Base-by-base conservation (phyloP, 495 filamentous ascomycete species). In the Hypoxylon fuscum region DNA sequence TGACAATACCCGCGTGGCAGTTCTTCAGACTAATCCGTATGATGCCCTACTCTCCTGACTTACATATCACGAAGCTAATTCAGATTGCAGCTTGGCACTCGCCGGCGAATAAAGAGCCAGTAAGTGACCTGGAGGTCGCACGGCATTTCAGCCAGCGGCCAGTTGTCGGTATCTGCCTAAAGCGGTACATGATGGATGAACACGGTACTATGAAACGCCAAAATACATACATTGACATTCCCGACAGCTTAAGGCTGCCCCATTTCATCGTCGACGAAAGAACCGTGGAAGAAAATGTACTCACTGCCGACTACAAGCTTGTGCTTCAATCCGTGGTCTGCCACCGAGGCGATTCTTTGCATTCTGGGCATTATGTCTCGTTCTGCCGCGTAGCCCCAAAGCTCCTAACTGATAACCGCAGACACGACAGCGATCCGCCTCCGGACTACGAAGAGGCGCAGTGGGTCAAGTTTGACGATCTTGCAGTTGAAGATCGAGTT, bases 1-100 rank as follows among this genome's bases (percentile, higher is more conserved):
- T 97, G 11, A 86, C 94, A 71, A 96, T 98, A 82, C 95, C 94
- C 10, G 95, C 95, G 10, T 98, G 94, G 94, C 95, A 97, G 67
- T 97, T 98, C 68, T 97, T 97, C 74, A 90, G 87, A 68, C 75
- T 96, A 34, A 93, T 96, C 54, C 92, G 90, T 90, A 75, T 61
- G 87, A 77, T 43, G 17, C 60, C 21, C 32, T 25, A 17, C 4
- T 37, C 10, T 15, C n/a, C 22, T 51, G 18, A 17, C 15, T 7
- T 31, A 15, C 44, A 5, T 22, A 31, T n/a, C 23, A 15, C 40
- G 20, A 35, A 64, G 60, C 80, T 87, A 75, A 87, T 85, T 37
- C 87, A 80, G 85, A 85, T 85, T 60, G 83, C 85, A 60, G 87
- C 92, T 66, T 90, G 90, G 73, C 83, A 87, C 29, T 87, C 90